These are phyloP conservation scores for Linum usitatissimum DNA, from an alignment of 345 rosid species.

Conservation along the genomic window DNA sequence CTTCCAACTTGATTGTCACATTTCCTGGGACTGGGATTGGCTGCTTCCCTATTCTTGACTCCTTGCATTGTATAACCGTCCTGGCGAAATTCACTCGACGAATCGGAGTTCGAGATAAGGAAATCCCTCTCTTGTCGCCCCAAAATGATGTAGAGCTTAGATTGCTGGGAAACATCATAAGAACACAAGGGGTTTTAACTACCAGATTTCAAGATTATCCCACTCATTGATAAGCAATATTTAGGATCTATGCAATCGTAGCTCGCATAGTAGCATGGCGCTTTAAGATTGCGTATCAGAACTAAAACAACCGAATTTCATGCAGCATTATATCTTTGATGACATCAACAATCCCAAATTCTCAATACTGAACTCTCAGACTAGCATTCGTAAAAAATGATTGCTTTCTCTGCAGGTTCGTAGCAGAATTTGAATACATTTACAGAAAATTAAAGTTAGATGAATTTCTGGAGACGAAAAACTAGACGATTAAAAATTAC, in stretches of 20 bases:
- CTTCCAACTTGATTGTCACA: constrained; percentile 61
- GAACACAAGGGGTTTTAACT: not conserved
- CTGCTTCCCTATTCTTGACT: constrained; percentile 89
- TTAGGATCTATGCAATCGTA: no score
- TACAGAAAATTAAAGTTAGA: not conserved
- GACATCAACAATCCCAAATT: no score
- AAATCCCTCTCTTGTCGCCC: constrained; percentile 46
- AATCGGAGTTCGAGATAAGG: constrained; percentile 27
- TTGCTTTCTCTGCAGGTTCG: no score
- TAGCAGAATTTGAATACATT: not conserved
- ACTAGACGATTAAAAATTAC: no score
- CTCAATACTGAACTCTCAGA: no score
- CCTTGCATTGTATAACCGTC: constrained; percentile 67
- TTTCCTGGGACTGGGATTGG: constrained; percentile 65
- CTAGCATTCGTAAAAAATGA: no score
- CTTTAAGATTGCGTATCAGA: no score
- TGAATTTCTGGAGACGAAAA: no score
- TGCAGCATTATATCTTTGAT: no score
- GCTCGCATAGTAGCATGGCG: no score
- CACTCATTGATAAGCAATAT: not conserved
- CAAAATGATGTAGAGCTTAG: constrained; percentile 52
- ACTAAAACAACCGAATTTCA: no score
- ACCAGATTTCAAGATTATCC: not conserved
- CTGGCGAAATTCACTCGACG: constrained; percentile 32
- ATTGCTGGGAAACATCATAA: constrained; percentile 33